phyloP scores from a whole-genome alignment of 202 grass and related monocot genomes.

The Saccharum hybrid region DNA sequence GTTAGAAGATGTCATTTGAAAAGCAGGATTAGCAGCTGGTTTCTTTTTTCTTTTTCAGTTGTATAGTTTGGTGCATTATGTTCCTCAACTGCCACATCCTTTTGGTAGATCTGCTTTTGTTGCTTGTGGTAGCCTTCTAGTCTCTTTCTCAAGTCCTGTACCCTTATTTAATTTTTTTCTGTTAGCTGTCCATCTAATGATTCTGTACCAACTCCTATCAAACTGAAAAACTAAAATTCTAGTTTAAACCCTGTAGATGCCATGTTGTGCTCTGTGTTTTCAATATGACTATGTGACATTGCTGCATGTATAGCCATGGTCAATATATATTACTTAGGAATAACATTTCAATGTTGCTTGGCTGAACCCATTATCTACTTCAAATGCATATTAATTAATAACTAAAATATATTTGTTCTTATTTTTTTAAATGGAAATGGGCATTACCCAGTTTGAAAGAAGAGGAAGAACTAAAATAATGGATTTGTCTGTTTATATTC shows the following conservation, averaged over 20 bases:
- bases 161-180: not conserved
- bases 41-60: not conserved
- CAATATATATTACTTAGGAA: conserved; percentile 5
- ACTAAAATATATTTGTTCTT: not conserved
- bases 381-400: conserved; percentile 12
- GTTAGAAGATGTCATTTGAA: not conserved
- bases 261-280: conserved; percentile 6
- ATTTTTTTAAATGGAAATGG: not conserved
- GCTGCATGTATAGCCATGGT: not conserved
- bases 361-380: conserved; percentile 30
- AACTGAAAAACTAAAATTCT: not conserved
- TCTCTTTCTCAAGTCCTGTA: not conserved
- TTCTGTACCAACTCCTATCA: conserved; percentile 23
- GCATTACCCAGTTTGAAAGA: not conserved
- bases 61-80: conserved; percentile 17
- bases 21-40: not conserved
- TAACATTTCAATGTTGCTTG: conserved; percentile 1
- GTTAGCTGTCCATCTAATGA: conserved; percentile 8
- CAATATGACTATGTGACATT: not conserved
- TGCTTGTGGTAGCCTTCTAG: not conserved
- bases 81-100: not conserved
- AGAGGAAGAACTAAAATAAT: not conserved
- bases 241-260: conserved; percentile 17
- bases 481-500: not conserved
- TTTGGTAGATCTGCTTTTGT: conserved; percentile 32